Evolutionary conservation across 2,329 filamentous ascomycete genomes (phyloP).

Genomic region (Neoarthrinium moseri): DNA sequence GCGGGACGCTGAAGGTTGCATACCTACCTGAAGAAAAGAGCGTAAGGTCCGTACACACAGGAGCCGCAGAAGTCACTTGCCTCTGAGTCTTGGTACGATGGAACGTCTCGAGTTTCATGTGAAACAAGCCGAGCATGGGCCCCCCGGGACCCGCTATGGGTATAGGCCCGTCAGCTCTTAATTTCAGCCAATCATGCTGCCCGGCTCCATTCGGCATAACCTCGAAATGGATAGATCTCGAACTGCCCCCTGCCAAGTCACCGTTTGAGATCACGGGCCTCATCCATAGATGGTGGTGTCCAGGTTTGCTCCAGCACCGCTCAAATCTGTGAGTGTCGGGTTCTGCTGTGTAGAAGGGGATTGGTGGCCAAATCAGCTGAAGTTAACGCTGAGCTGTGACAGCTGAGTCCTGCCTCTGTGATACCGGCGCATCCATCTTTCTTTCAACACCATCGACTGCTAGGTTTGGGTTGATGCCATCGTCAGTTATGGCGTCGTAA

Average conservation of each 20-base stretch:
- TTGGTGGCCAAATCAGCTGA: neutral
- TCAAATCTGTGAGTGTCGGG: neutral
- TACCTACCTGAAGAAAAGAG: neutral
- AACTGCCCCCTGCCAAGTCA: conserved; percentile 9
- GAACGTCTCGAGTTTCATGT: conserved; percentile 5
- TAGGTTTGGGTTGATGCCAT: conserved; percentile 1
- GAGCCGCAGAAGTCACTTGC: neutral
- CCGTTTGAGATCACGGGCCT: conserved; percentile 8
- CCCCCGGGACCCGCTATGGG: neutral
- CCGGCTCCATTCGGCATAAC: conserved; percentile 2
- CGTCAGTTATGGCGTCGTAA: conserved; percentile 5
- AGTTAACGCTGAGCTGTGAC: neutral
- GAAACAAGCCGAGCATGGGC: conserved; percentile 6
- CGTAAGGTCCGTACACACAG: neutral
- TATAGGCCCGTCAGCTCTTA: conserved; percentile 4
- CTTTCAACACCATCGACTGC: neutral
- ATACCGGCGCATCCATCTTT: neutral
- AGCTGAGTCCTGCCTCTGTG: neutral
- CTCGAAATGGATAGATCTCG: conserved; percentile 6
- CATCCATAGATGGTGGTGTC: neutral
- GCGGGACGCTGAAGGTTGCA: no score
- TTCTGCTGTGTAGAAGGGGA: neutral
- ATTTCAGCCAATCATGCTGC: conserved; percentile 4
- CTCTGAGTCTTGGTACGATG: conserved; percentile 5
- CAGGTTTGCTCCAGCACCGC: neutral